Base-by-base conservation (phyloP, 768 basidiomycete genomes). In the Rhizopogon vulgaris region DNA sequence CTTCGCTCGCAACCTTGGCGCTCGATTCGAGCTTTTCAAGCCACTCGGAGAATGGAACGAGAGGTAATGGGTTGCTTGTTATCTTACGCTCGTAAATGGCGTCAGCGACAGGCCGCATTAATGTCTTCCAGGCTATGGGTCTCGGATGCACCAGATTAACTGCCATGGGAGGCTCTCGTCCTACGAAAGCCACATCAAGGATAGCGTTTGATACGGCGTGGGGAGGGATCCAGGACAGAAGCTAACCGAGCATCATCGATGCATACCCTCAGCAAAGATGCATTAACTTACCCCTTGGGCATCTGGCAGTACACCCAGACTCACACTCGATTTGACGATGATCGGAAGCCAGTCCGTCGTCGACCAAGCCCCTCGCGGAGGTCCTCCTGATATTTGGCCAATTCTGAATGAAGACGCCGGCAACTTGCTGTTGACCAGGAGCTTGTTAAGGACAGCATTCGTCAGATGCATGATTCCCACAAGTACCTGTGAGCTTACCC, bases 321-420 rank as follows among this genome's bases (percentile, higher is more conserved):
- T 42, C 2, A 61, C 24, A 41, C 66, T 60, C 6, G 67, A 67
- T 50, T 64, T 66, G 30, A 69, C 61, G n/a, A 70, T 60, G 36
- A 51, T 50, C 14, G 69, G 69, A 1, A 70, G 58, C 69, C 69
- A 70, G 25, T 70, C 69, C 10, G 59, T 55, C 8, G 60, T 62
- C 38, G 60, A 60, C 69, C 69, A 70, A 15, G 61, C 56, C 3
- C 69, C 69, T 48, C 65, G 68, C 2, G 48, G 27, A 14, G 40
- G 32, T 36, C 62, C 61, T 17, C 69, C 69, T 27, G 59, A 52
- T 47, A 70, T 58, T 49, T 70, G 69, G 18, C 69, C 69, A 22
- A 68, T 58, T 2, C 69, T 60, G 40, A 69, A 56, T 2, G 61
- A 60, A 0, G 64, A 63, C 9, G 65, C 60, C 14, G 55, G 46